A percentile compares a stretch with the other conserved stretches of the same genome.
phyloP scores from a whole-genome alignment of 805 yeast species.

The Candida silvicultrix region DNA sequence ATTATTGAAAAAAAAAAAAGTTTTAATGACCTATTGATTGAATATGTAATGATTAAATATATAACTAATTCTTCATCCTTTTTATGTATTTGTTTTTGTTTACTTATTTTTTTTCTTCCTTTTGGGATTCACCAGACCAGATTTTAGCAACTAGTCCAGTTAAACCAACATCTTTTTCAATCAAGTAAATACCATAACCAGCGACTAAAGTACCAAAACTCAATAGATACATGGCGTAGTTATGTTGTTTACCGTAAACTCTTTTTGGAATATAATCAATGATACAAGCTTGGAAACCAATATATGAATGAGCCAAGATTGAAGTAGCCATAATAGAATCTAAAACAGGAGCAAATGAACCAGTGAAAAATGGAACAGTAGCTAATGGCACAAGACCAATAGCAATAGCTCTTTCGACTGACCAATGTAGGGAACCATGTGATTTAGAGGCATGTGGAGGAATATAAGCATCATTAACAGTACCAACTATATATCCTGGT shows the following conservation, averaged over 20 bases:
- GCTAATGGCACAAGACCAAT: conserved; percentile 71
- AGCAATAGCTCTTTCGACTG: conserved; percentile 72
- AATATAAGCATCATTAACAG: conserved; percentile 82
- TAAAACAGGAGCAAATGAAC: conserved; percentile 50
- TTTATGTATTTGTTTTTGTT: not conserved
- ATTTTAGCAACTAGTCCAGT: conserved; percentile 35
- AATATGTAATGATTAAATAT: not conserved
- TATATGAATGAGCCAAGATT: conserved; percentile 56
- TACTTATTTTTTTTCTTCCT: conserved; percentile 21
- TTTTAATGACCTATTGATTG: not conserved
- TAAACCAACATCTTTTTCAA: conserved; percentile 66
- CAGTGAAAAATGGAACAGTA: conserved; percentile 70
- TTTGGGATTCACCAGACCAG: conserved; percentile 21
- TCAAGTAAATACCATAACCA: conserved; percentile 63
- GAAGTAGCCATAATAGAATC: conserved; percentile 54
- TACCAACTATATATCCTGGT: conserved; percentile 87
- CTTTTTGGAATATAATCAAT: conserved; percentile 73
- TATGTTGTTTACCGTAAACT: conserved; percentile 63
- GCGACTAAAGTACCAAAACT: conserved; percentile 59
- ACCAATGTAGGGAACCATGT: conserved; percentile 92
- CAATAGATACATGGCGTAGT: conserved; percentile 51
- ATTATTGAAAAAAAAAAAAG: not conserved
- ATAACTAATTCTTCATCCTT: too few relatives aligned
- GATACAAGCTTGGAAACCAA: conserved; percentile 74
- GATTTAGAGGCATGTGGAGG: conserved; percentile 55